These are phyloP conservation scores for Cicer chorassanicum DNA, from an alignment of 306 rosid genomes.

Conservation along the genomic window DNA sequence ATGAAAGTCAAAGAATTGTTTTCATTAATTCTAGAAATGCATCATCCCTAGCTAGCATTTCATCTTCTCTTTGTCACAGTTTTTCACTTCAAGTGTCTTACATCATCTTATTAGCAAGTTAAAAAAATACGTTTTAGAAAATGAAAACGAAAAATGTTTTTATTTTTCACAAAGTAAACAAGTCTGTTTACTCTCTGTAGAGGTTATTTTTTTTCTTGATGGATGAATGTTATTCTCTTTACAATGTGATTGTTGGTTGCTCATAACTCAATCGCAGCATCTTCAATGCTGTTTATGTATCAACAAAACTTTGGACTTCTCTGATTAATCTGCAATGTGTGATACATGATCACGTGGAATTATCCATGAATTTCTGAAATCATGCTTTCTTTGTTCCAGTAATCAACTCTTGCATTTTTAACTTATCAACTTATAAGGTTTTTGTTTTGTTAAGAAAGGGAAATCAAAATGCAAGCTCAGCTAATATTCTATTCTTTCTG, in stretches of 20 bases:
- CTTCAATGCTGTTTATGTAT: constrained; percentile 4
- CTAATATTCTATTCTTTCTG: constrained; percentile 45
- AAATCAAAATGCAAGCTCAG: constrained; percentile 33
- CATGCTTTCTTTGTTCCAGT: constrained; percentile 3
- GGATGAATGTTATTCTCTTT: constrained; percentile 6
- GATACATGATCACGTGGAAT: constrained; percentile 27
- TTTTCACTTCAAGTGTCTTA: too few relatives aligned
- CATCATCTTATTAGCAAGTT: too few relatives aligned
- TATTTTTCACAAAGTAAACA: too few relatives aligned
- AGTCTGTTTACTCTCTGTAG: constrained; percentile 14
- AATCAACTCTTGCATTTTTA: constrained; percentile 35
- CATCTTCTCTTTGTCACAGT: too few relatives aligned
- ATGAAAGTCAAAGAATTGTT: too few relatives aligned
- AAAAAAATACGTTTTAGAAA: too few relatives aligned
- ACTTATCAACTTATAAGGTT: constrained; percentile 15
- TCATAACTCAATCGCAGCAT: constrained; percentile 24
- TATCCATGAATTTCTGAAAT: constrained; percentile 24
- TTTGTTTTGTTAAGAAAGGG: constrained; percentile 7
- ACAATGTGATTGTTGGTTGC: constrained; percentile 8
- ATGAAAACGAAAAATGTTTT: too few relatives aligned
- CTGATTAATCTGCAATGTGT: constrained; percentile 23
- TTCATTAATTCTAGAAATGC: too few relatives aligned
- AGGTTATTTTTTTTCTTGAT: neutral
- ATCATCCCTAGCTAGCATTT: too few relatives aligned
- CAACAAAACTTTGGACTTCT: constrained; percentile 8